Percentiles rank a stretch among this genome's conserved stretches.
phyloP scores from a whole-genome alignment of 2,329 filamentous ascomycete species.

The Ophiocordyceps sinensis region DNA sequence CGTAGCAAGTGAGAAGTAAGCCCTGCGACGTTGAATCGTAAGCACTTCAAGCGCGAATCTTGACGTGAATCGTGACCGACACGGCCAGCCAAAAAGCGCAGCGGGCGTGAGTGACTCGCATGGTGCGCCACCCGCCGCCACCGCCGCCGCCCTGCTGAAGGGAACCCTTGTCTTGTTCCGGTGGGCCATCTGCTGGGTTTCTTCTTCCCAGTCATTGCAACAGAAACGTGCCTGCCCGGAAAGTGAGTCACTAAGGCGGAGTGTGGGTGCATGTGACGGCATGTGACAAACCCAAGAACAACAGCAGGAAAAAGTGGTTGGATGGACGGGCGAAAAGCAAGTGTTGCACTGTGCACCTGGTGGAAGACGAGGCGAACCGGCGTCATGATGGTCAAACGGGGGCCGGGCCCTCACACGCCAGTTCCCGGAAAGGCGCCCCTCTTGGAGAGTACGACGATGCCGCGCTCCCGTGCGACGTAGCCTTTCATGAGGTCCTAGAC shows the following conservation, averaged over 20 bases:
- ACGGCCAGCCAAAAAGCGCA: neutral
- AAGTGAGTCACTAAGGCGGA: no score
- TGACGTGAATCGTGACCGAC: neutral
- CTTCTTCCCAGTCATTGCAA: no score
- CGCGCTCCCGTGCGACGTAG: constrained; percentile 84
- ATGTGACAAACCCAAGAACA: no score
- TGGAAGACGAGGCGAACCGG: no score
- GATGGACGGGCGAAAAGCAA: no score
- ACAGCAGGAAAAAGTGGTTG: no score
- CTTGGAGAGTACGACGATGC: constrained; percentile 86
- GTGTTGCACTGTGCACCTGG: no score
- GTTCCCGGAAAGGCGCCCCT: constrained; percentile 89
- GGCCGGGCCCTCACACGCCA: constrained; percentile 32
- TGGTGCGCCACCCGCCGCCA: neutral
- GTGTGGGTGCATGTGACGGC: no score
- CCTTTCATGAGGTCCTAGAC: constrained; percentile 84
- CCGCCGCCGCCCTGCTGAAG: neutral
- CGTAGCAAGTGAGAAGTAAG: neutral
- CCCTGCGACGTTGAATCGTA: neutral
- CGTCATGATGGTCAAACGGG: no score
- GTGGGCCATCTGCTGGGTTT: no score
- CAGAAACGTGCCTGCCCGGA: no score
- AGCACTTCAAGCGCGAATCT: neutral
- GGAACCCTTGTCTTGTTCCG: neutral
- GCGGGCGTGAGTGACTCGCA: neutral